Evolutionary conservation across 257 asterid species (phyloP), one percentile per base, ranked within the genome.

Genomic region (Petrea volubilis): DNA sequence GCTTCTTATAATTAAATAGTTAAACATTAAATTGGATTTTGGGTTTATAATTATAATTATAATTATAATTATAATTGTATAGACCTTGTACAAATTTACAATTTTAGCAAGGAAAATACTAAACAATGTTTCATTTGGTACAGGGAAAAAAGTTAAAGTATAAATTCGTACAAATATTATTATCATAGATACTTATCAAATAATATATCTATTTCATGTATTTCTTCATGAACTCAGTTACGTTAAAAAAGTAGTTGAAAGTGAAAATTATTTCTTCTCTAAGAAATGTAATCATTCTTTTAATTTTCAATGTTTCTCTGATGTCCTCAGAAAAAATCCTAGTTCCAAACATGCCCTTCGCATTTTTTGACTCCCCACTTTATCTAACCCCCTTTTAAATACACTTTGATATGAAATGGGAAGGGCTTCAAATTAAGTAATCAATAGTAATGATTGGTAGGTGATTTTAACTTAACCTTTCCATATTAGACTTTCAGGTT

Each of bases 401-500:
- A 12, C 7, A 6, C 24, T 27, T 27, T 0, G 41, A 31, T 17
- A 5, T n/a, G 55, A 65, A 31, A 29, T 52, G 52, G 23, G 27
- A 57, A 40, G 12, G 15, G 13, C 21, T 64, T 47, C 64, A 56
- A 58, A 57, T 58, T 51, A 46, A 65, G 67, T 65, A 74, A 43
- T 65, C 60, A 74, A 65, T 58, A 24, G 78, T 50, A 66, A 74
- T 74, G 69, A 74, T 66, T 70, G 49, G 56, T 46, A 49, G 29
- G 64, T 55, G 46, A 24, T 74, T 74, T 74, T 74, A 33, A 66
- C 78, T 74, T 74, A 68, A 66, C 74, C 46, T 74, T 74, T 23
- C 24, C 21, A 57, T 72, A 72, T n/a, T n/a, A n/a, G n/a, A n/a
- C n/a, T n/a, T n/a, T n/a, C n/a, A n/a, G n/a, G n/a, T n/a, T n/a